Evolutionary conservation across 805 yeast species (phyloP).

Genomic region (Sporopachydermia quercuum): DNA sequence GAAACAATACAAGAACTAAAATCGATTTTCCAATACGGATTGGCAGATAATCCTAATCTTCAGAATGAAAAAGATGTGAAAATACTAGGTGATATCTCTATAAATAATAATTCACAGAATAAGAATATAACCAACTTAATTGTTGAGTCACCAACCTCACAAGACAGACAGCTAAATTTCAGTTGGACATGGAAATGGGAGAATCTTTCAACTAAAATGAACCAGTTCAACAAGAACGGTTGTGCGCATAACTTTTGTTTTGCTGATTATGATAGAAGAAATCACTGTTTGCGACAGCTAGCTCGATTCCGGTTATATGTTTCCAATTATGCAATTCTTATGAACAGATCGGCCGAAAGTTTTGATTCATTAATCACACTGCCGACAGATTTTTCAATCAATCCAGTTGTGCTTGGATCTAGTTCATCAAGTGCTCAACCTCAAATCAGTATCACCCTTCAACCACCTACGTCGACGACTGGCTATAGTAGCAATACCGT

Average conservation of each 20-base stretch:
- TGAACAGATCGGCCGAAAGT: no score
- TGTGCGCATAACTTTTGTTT: constrained; percentile 21
- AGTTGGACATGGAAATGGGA: constrained; percentile 20
- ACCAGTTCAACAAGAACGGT: constrained; percentile 11
- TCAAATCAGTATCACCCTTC: constrained; percentile 1
- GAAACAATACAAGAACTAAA: no score
- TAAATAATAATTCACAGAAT: constrained; percentile 8
- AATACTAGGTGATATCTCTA: constrained; percentile 19
- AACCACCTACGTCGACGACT: constrained; percentile 3
- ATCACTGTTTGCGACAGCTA: constrained; percentile 17
- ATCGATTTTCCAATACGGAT: not conserved
- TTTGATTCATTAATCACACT: no score
- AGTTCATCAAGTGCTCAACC: constrained; percentile 1
- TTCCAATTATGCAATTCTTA: constrained; percentile 11
- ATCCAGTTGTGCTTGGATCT: constrained; percentile 1
- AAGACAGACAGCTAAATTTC: constrained; percentile 5
- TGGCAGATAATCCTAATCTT: constrained; percentile 17
- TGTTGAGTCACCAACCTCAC: no score
- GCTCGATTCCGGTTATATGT: constrained; percentile 20
- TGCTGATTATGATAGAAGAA: constrained; percentile 22
- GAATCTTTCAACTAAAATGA: constrained; percentile 8
- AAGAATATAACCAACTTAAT: not conserved
- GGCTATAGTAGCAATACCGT: constrained; percentile 1
- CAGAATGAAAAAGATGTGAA: constrained; percentile 22
- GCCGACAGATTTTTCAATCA: constrained; percentile 3